Percentiles rank a stretch among this genome's conserved stretches.
Evolutionary conservation across 805 yeast species (phyloP).

Genomic region (Candida pini): DNA sequence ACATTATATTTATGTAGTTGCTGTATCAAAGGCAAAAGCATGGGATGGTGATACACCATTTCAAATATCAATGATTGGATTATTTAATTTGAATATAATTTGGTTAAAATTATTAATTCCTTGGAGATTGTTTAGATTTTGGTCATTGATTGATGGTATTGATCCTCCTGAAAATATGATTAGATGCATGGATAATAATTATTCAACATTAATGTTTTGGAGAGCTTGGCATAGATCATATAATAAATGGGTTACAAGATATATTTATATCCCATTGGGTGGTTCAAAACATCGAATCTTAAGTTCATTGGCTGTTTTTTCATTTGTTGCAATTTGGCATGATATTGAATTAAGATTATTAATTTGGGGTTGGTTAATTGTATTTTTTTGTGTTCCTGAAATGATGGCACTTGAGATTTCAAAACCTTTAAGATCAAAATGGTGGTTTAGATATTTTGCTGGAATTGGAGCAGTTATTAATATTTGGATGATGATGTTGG

Average conservation of each 20-base stretch:
- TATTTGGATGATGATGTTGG: slow-evolving; percentile 98
- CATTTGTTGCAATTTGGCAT: slow-evolving; percentile 98
- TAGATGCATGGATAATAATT: slow-evolving; percentile 91
- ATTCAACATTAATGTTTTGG: slow-evolving; percentile 94
- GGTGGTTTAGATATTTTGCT: slow-evolving; percentile 79
- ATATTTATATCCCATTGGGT: slow-evolving; percentile 88
- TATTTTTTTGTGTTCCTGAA: slow-evolving; percentile 83
- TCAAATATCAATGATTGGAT: slow-evolving; percentile 90
- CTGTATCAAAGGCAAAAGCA: slow-evolving; percentile 82
- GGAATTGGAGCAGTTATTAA: slow-evolving; percentile 84
- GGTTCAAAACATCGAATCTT: slow-evolving; percentile 67
- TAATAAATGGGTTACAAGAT: slow-evolving; percentile 85
- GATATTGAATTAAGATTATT: slow-evolving; percentile 83
- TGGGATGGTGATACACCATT: slow-evolving; percentile 89
- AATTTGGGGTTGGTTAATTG: slow-evolving; percentile 95
- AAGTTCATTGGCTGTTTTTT: slow-evolving; percentile 79
- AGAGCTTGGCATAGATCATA: slow-evolving; percentile 97
- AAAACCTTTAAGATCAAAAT: slow-evolving; percentile 27
- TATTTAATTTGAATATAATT: slow-evolving; percentile 82
- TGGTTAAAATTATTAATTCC: slow-evolving; percentile 93
- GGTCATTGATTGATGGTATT: slow-evolving; percentile 89
- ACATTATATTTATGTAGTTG: slow-evolving; percentile 89
- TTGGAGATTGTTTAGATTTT: slow-evolving; percentile 90
- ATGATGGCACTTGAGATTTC: slow-evolving; percentile 49
- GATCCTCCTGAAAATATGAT: slow-evolving; percentile 99